A percentile compares a stretch with the other conserved stretches of the same genome.
Conservation (phyloP, 768 basidiomycete species). For the Pisolithus sp. region DNA sequence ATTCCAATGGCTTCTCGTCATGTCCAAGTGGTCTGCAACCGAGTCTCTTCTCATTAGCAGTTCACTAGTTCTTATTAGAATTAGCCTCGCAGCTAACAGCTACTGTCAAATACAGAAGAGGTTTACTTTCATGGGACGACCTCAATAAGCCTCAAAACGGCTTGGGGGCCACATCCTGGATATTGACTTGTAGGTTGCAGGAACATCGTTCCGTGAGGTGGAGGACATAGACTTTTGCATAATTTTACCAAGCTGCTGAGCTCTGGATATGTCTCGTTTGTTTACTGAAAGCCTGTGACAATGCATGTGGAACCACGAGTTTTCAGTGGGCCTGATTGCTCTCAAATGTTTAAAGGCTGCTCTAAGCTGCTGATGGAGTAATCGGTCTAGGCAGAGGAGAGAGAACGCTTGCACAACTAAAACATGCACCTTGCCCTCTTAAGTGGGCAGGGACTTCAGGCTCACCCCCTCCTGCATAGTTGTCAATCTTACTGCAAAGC, state of each 20-base stretch:
- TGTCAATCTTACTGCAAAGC: too few relatives aligned
- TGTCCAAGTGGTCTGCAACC: slow-evolving; percentile 33
- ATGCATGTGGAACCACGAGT: slow-evolving; percentile 11
- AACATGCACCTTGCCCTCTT: too few relatives aligned
- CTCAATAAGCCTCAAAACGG: slow-evolving; percentile 23
- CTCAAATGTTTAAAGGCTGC: too few relatives aligned
- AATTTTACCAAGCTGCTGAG: slow-evolving; percentile 45
- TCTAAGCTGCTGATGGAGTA: too few relatives aligned
- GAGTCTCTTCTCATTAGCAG: slow-evolving; percentile 33
- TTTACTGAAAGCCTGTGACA: slow-evolving; percentile 31
- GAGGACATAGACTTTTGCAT: slow-evolving; percentile 27
- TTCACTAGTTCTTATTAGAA: too few relatives aligned
- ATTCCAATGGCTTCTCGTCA: slow-evolving; percentile 33
- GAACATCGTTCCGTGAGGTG: slow-evolving; percentile 14
- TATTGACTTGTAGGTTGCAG: slow-evolving; percentile 40
- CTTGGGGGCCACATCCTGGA: slow-evolving; percentile 49
- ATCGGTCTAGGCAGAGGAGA: too few relatives aligned
- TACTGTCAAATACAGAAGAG: slow-evolving; percentile 21
- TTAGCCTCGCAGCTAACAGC: slow-evolving; percentile 32
- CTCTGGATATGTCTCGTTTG: slow-evolving; percentile 73
- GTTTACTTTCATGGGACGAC: slow-evolving; percentile 19
- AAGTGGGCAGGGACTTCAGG: too few relatives aligned
- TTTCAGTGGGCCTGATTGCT: not conserved
- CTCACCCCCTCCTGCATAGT: too few relatives aligned
- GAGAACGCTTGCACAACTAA: too few relatives aligned